phyloP scores from a whole-genome alignment of 306 rosid species.

The Glycyrrhiza uralensis region DNA sequence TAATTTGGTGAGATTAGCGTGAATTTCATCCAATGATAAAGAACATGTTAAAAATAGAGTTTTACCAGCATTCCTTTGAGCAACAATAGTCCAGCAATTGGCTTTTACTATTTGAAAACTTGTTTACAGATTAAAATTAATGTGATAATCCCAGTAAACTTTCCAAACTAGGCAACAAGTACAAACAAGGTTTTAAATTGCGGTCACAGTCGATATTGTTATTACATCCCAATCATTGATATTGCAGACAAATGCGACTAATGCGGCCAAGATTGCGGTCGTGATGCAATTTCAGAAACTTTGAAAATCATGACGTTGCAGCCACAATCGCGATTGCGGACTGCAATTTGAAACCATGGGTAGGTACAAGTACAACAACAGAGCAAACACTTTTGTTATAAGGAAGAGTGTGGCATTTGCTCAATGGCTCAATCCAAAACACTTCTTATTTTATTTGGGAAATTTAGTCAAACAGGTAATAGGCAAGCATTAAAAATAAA shows the following conservation, averaged over 20 bases:
- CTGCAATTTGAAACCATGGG: too few species aligned
- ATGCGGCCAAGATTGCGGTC: too few species aligned
- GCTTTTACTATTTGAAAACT: neutral
- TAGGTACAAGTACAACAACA: neutral
- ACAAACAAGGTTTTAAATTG: too few species aligned
- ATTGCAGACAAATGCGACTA: too few species aligned
- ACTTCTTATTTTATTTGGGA: neutral
- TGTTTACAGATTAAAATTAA: neutral
- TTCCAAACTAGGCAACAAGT: neutral
- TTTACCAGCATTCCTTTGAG: neutral
- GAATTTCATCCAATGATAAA: neutral
- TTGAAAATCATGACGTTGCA: too few species aligned
- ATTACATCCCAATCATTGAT: too few species aligned
- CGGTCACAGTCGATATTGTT: too few species aligned
- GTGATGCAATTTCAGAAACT: too few species aligned
- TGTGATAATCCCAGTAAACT: neutral
- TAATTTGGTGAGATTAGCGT: neutral
- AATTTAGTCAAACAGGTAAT: constrained; percentile 28
- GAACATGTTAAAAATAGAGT: neutral
- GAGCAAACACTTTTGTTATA: neutral
- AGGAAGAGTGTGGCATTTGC: neutral
- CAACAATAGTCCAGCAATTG: neutral
- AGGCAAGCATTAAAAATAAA: neutral
- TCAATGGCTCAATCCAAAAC: neutral
- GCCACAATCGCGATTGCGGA: too few species aligned